Percentiles rank a stretch among this genome's conserved stretches.
phyloP scores from a whole-genome alignment of 2,329 filamentous ascomycete species.

The Trematosphaeria pertusa region DNA sequence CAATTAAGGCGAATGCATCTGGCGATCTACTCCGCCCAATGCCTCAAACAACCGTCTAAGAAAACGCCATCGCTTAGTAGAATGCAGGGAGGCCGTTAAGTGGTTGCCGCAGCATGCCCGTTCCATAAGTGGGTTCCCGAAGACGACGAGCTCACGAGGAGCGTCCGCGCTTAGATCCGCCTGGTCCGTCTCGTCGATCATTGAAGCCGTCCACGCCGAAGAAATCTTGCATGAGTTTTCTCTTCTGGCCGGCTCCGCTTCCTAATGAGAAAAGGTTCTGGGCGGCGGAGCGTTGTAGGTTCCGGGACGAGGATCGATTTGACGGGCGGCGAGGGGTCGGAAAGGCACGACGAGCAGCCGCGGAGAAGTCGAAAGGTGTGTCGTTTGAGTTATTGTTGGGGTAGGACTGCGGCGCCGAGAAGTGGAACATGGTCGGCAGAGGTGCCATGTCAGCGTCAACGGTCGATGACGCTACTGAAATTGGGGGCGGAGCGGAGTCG shows the following conservation, averaged over 20 bases:
- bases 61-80: constrained; percentile 16
- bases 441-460: constrained; percentile 36
- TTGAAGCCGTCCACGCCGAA: constrained; percentile 73
- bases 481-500: constrained; percentile 45
- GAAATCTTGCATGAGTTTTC: constrained; percentile 75
- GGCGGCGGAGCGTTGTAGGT: constrained; percentile 39
- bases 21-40: not conserved
- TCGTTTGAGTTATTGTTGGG: constrained; percentile 55
- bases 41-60: constrained; percentile 1
- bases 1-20: too few species aligned
- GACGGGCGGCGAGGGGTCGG: constrained; percentile 40
- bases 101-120: too few species aligned
- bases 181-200: constrained; percentile 62
- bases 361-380: constrained; percentile 29
- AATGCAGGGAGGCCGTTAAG: constrained; percentile 12
- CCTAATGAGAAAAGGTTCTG: constrained; percentile 58
- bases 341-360: constrained; percentile 41
- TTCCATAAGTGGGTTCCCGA: too few species aligned
- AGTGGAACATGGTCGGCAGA: constrained; percentile 64
- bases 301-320: constrained; percentile 45
- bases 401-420: constrained; percentile 69
- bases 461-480: constrained; percentile 48
- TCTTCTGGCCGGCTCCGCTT: constrained; percentile 72
- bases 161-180: constrained; percentile 49
- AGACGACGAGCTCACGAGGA: constrained; percentile 45